Evolutionary conservation across 768 basidiomycete genomes (phyloP), one percentile per base, ranked within the genome.

Genomic region (Boletus pseudopeckii): DNA sequence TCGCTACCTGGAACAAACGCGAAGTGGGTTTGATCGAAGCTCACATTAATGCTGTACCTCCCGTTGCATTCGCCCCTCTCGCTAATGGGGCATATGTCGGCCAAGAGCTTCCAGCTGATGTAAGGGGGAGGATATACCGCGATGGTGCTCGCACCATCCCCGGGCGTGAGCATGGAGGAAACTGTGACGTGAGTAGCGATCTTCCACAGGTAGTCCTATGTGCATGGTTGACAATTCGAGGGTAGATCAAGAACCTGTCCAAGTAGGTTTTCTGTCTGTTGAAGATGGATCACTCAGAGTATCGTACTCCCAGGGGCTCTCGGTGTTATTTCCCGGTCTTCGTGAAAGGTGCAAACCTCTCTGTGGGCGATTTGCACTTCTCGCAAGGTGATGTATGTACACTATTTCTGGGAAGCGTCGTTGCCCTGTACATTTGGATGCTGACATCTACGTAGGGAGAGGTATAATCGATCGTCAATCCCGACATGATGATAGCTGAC

Each of bases 321-420:
- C 78, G 83, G 2, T 85, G 82, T 67, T 88, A 88, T 64, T 82
- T 89, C 72, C 88, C 88, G 2, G 88, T 91, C 2, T 91, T 86
- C 59, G 72, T 91, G 32, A 75, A 82, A 42, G 88, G 87, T 6
- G 88, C 88, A 2, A 87, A 88, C 55, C 72, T 91, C 3, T 88
- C 88, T 0, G 83, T 90, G 18, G 88, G 88, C 1, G 88, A 90
- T 64, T 72, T 89, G 24, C 88, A 91, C 63, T 90, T 89, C 68
- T 87, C 85, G 15, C 86, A 90, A 65, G 88, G 86, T 20, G 88
- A 90, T 73, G 85, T 76, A 52, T 30, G 75, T 66, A 4, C 34
- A 37, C 4, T 44, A 4, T 20, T 44, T 33, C 1, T 33, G 26
- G 11, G 13, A 50, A 6, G 39, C 20, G 1, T 38, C 4, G 15